Percentiles rank a stretch among this genome's conserved stretches.
Conservation (phyloP, 2,329 filamentous ascomycete species). For the Neoscytalidium dimidiatum region DNA sequence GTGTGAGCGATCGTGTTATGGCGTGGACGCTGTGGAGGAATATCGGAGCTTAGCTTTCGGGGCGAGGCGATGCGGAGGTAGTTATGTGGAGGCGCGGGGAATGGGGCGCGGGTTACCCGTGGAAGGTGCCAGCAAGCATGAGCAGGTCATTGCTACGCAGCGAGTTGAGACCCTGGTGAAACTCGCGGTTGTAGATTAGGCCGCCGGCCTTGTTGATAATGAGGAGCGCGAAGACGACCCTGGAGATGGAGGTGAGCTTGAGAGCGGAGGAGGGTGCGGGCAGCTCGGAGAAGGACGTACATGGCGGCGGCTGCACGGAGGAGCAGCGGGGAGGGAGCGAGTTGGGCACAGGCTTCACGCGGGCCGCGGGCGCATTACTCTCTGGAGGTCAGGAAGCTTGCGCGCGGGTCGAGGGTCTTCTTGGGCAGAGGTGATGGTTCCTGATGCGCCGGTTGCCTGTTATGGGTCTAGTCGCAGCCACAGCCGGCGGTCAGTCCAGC, state of each 20-base stretch:
- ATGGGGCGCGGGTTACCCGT: constrained; percentile 70
- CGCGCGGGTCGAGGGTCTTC: background rate
- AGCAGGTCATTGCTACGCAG: constrained; percentile 95
- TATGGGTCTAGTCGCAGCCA: background rate
- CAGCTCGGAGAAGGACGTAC: constrained; percentile 11
- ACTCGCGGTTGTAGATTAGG: constrained; percentile 93
- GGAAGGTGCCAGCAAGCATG: constrained; percentile 94
- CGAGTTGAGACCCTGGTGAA: constrained; percentile 82
- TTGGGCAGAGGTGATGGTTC: background rate
- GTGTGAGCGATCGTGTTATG: constrained; percentile 60
- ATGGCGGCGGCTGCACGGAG: background rate
- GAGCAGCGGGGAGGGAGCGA: background rate
- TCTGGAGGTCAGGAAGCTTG: background rate
- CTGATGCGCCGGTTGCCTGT: background rate
- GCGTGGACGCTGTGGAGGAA: constrained; percentile 58
- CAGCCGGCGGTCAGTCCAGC: background rate
- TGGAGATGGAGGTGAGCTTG: constrained; percentile 42
- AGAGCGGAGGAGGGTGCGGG: background rate
- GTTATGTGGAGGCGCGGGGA: background rate
- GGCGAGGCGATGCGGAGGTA: background rate
- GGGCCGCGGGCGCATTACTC: constrained; percentile 11
- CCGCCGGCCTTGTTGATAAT: constrained; percentile 99
- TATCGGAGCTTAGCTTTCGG: constrained; percentile 14
- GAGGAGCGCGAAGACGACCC: constrained; percentile 93
- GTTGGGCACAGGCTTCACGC: background rate